Base-by-base conservation (phyloP, 2,329 filamentous ascomycete species). In the Graphiopsis chlorocephala region DNA sequence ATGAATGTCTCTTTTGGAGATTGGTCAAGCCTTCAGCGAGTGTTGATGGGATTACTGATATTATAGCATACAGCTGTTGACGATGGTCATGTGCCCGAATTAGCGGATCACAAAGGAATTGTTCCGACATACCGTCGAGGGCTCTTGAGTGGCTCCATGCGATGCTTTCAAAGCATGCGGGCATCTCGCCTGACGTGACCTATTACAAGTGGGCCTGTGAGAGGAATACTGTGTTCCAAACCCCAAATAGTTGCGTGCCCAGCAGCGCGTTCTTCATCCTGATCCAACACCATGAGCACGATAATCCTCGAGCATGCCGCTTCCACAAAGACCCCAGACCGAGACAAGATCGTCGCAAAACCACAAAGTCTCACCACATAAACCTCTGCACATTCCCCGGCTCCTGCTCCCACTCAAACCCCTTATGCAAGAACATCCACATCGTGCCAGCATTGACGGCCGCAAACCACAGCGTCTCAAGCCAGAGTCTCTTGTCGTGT, bases 391-490 rank as follows among this genome's bases (percentile, higher is more conserved):
- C 72, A 66, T 79, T 82, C 2, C 83, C 85, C 23, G 84, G 84
- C 71, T 88, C 85, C 33, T 86, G 79, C 42, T 76, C 76, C 90
- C 92, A 95, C 63, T 83, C 76, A 68, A 91, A 95, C 0, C 87
- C 87, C 71, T 83, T 82, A 64, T 81, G 81, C 61, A 95, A 73
- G 74, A 95, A 96, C 3, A 92, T 79, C 73, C 89, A 90, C 68
- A 89, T 88, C 2, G 91, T 92, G 0, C 74, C 82, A 1, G 75
- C 73, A 73, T 93, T 92, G 62, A 95, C 82, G 2, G 77, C 72
- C 31, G 89, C 65, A 70, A 91, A 88, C 90, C 90, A 94, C 0
- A 78, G 64, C 3, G 88, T 91, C 79, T 95, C 91, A 1, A 88
- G 73, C 57, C 85, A 82, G 8, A 86, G 65, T 4, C 79, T 73